Base-by-base conservation (phyloP, 768 basidiomycete species). In the Auricularia auricula-judae region DNA sequence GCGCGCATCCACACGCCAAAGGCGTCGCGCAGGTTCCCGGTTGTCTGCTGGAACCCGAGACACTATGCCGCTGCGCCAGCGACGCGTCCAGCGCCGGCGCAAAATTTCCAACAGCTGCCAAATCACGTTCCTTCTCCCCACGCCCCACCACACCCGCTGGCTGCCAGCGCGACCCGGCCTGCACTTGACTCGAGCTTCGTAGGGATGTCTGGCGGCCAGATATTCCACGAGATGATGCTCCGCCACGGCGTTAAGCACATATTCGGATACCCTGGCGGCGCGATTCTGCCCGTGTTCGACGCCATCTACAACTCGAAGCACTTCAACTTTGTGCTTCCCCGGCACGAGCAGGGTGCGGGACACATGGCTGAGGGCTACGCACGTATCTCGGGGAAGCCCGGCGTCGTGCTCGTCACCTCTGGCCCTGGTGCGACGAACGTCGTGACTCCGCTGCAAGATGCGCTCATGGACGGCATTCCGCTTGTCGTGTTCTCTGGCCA, bases 211-310 rank as follows among this genome's bases (percentile, higher is more conserved):
- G 96, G 96, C 12, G 96, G 96, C 34, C 84, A 98, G 76, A 98
- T 99, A 73, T 97, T 99, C 79, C 94, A 99, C 75, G 96, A 99
- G 77, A 98, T 99, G 96, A 96, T 99, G 92, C 86, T 95, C 66
- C 84, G 96, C 58, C 97, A 99, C 72, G 85, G 82, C 65, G 95
- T 98, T 70, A 97, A 95, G 76, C 92, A 98, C 71, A 83, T 99
- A 58, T 98, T 99, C 71, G 96, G 96, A 43, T 99, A 98, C 76
- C 96, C 96, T 7, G 95, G 95, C 54, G 96, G 96, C 65, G 97
- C 96, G 51, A 98, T 98, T 75, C 85, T 98, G 42, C 97, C 96
- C 66, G 97, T 99, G n/a, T 99, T 98, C 76, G 96, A 99, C 74
- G 97, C 97, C 74, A 99, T 98, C 76, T 89, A 98, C 82, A 88